Evolutionary conservation across 2,329 filamentous ascomycete species (phyloP), one percentile per base, ranked within the genome.

Genomic region (Berkeleyomyces rouxiae): DNA sequence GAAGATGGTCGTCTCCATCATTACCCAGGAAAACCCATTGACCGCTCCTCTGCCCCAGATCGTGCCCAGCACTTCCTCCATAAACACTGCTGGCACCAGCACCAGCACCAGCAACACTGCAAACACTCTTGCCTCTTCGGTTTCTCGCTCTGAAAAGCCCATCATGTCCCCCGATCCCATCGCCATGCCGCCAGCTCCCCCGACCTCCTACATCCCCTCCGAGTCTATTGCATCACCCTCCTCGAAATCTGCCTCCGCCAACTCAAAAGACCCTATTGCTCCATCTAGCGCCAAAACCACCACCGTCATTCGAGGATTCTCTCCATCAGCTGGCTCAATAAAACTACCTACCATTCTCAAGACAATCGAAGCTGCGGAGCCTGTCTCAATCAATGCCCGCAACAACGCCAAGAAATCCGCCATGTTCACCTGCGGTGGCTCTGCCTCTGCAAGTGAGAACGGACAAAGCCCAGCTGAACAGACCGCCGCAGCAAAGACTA

Each of bases 1-100:
- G 74, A 95, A 95, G 76, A 95, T 97, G 82, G 89, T 96, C 49
- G 83, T 88, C 63, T 90, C 86, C 46, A 96, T 96, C 63, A 93
- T 96, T 71, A 88, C 95, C 73, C 87, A 93, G 74, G 90, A 88
- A 74, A 84, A 84, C 72, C 80, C 80, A 55, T 77, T 92, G 67
- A 74, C 74, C 67, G 75, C 77, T 60, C 82, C 78, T 68, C 73
- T 84, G 7, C 77, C 80, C 16, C 70, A 71, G 7, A 63, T 65
- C 23, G 23, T 37, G 11, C 55, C 61, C 6, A 53, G 16, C 43
- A 59, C 47, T 46, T 23, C 57, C 37, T 42, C 59, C 3, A 40
- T 59, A 16, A 43, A 71, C 4, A 66, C 69, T 7, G n/a, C 37
- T 7, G 58, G 10, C 33, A 65, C 69, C 39, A 62, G 62, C 11